Conservation (phyloP, 2,329 filamentous ascomycete genomes). For the Teratosphaeriaceae sp. region DNA sequence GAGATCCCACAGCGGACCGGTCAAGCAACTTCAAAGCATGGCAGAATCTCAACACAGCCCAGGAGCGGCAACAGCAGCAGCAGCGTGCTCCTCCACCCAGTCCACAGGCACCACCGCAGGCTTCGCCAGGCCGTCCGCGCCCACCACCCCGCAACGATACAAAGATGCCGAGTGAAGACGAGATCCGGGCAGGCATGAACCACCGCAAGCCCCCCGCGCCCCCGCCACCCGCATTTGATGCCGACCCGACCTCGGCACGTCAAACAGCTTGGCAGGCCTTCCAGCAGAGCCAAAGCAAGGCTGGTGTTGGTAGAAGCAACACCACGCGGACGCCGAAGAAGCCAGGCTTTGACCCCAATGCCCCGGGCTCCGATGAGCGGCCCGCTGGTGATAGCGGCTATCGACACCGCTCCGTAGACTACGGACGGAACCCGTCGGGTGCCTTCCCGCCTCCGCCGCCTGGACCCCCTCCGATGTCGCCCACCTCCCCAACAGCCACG, state of each 20-base stretch:
- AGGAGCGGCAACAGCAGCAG: constrained; percentile 22
- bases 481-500: constrained; percentile 17
- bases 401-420: constrained; percentile 24
- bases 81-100: neutral
- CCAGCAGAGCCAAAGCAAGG: constrained; percentile 19
- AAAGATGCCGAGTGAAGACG: constrained; percentile 30
- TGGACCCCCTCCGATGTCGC: constrained; percentile 28
- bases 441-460: constrained; percentile 27
- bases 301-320: constrained; percentile 32
- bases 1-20: constrained; percentile 33
- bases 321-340: constrained; percentile 41
- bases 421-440: constrained; percentile 13
- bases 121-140: constrained; percentile 16
- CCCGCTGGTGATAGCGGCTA: constrained; percentile 36
- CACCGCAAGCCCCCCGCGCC: constrained; percentile 22
- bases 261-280: constrained; percentile 32
- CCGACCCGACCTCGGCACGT: constrained; percentile 20
- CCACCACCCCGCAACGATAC: constrained; percentile 29
- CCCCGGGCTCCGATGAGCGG: constrained; percentile 53
- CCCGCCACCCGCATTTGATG: constrained; percentile 11
- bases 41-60: constrained; percentile 42
- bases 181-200: constrained; percentile 30
- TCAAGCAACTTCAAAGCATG: constrained; percentile 43
- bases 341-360: constrained; percentile 53
- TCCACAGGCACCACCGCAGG: constrained; percentile 7